A percentile compares a stretch with the other conserved stretches of the same genome.
These are phyloP conservation scores for Saccharomyces cerevisiae DNA, from an alignment of 805 yeast species.

Conservation along the genomic window DNA sequence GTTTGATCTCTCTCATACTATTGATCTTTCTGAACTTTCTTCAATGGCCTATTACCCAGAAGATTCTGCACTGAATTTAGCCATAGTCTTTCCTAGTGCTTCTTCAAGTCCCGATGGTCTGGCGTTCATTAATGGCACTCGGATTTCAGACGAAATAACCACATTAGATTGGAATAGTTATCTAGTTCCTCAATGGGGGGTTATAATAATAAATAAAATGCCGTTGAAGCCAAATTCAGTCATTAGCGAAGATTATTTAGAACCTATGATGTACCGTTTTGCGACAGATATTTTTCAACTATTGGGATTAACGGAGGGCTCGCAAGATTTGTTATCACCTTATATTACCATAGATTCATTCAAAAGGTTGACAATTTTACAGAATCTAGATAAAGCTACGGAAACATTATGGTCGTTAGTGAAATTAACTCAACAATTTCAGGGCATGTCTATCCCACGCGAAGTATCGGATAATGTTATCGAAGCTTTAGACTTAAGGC, in stretches of 20 bases:
- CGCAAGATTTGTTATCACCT: slow-evolving; percentile 42
- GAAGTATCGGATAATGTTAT: slow-evolving; percentile 53
- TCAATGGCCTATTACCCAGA: slow-evolving; percentile 45
- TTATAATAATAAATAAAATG: slow-evolving; percentile 37
- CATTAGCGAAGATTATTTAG: slow-evolving; percentile 39
- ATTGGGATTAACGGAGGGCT: slow-evolving; percentile 56
- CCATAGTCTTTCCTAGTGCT: slow-evolving; percentile 37
- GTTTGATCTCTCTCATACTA: slow-evolving; percentile 59
- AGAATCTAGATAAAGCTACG: slow-evolving; percentile 53
- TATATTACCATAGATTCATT: slow-evolving; percentile 56
- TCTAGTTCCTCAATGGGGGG: slow-evolving; percentile 85
- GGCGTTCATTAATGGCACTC: slow-evolving; percentile 22
- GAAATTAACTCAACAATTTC: slow-evolving; percentile 58
- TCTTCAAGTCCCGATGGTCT: slow-evolving; percentile 34
- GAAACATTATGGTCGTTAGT: slow-evolving; percentile 67
- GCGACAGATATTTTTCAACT: slow-evolving; percentile 66
- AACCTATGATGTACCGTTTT: slow-evolving; percentile 57
- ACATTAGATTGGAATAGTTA: slow-evolving; percentile 34
- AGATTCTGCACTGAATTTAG: slow-evolving; percentile 61
- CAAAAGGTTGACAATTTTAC: slow-evolving; percentile 48
- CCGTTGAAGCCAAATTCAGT: slow-evolving; percentile 22
- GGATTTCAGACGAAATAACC: not conserved
- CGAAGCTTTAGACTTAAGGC: slow-evolving; percentile 38
- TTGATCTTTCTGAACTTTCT: slow-evolving; percentile 72
- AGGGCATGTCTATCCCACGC: slow-evolving; percentile 77